phyloP scores from a whole-genome alignment of 768 basidiomycete species.

The Suillus placidus region DNA sequence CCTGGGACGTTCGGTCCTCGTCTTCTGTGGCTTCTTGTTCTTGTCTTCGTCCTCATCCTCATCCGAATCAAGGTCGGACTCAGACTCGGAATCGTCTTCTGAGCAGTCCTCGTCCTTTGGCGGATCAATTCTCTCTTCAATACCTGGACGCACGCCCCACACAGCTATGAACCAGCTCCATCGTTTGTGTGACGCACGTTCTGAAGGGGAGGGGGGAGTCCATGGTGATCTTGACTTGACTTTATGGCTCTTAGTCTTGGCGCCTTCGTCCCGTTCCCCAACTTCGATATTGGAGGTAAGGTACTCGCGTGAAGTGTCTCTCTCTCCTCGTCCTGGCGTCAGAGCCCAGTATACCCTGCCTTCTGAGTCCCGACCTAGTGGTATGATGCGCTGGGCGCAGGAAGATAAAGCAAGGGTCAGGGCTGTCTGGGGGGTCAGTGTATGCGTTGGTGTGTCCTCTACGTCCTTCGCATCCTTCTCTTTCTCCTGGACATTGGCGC shows the following conservation, averaged over 20 bases:
- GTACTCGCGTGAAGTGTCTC: constrained; percentile 46
- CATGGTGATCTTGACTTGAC: constrained; percentile 38
- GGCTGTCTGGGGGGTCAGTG: constrained; percentile 49
- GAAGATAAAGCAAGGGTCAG: constrained; percentile 50
- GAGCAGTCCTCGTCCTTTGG: constrained; percentile 20
- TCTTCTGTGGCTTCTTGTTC: constrained; percentile 34
- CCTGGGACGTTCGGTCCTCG: neutral
- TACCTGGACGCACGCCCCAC: constrained; percentile 59
- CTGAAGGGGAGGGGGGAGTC: constrained; percentile 47
- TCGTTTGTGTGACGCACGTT: constrained; percentile 52
- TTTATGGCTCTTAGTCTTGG: constrained; percentile 35
- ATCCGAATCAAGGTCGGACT: constrained; percentile 25
- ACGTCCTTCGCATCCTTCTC: constrained; percentile 24
- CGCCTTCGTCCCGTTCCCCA: neutral
- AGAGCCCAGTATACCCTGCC: constrained; percentile 71
- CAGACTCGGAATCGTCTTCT: constrained; percentile 28
- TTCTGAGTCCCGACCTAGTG: constrained; percentile 69
- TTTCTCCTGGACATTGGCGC: constrained; percentile 35
- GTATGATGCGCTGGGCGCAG: constrained; percentile 54
- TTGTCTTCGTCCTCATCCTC: constrained; percentile 36
- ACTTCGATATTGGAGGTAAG: constrained; percentile 19
- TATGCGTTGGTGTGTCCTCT: constrained; percentile 34
- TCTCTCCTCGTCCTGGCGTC: constrained; percentile 60
- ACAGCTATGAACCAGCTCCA: constrained; percentile 84
- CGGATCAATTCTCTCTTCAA: constrained; percentile 23